Conservation (phyloP, 2,329 filamentous ascomycete genomes). For the Ophidiomyces ophidiicola region DNA sequence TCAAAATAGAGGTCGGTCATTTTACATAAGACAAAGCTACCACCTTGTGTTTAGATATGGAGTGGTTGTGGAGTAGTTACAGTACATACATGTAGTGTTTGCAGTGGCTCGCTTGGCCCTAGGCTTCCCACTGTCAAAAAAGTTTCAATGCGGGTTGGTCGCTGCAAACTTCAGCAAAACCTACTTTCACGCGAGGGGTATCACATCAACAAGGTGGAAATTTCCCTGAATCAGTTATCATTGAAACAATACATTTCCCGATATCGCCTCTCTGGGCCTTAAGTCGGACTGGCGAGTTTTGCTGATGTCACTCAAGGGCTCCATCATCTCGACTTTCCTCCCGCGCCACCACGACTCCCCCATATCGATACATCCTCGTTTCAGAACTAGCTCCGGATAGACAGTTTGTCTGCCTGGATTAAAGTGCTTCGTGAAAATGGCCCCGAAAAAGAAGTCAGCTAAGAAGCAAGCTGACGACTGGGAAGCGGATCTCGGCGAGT, state of each 20-base stretch:
- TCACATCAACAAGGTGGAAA: not conserved
- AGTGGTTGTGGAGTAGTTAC: not conserved
- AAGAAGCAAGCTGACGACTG: slow-evolving; percentile 82
- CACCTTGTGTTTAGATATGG: not conserved
- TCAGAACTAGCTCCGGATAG: slow-evolving; percentile 6
- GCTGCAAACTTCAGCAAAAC: not conserved
- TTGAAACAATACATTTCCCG: too few relatives aligned
- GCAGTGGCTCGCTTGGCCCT: slow-evolving; percentile 3
- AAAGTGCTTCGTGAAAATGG: slow-evolving; percentile 43
- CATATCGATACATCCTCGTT: slow-evolving; percentile 7
- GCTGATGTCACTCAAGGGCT: slow-evolving; percentile 9
- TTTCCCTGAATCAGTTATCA: too few relatives aligned
- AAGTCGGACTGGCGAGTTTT: slow-evolving; percentile 4
- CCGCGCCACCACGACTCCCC: slow-evolving; percentile 2
- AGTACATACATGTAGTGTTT: too few relatives aligned
- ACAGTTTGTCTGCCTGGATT: not conserved
- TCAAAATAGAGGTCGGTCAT: too few relatives aligned
- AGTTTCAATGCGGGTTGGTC: not conserved
- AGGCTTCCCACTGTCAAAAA: slow-evolving; percentile 1
- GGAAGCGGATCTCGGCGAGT: slow-evolving; percentile 84
- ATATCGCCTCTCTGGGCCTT: not conserved
- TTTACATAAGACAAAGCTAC: too few relatives aligned
- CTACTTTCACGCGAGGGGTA: slow-evolving; percentile 4
- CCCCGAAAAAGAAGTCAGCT: slow-evolving; percentile 89
- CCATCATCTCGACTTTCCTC: slow-evolving; percentile 1